These are phyloP conservation scores for Termitomyces sp. DNA, from an alignment of 1,284 basidiomycete genomes.

Conservation along the genomic window DNA sequence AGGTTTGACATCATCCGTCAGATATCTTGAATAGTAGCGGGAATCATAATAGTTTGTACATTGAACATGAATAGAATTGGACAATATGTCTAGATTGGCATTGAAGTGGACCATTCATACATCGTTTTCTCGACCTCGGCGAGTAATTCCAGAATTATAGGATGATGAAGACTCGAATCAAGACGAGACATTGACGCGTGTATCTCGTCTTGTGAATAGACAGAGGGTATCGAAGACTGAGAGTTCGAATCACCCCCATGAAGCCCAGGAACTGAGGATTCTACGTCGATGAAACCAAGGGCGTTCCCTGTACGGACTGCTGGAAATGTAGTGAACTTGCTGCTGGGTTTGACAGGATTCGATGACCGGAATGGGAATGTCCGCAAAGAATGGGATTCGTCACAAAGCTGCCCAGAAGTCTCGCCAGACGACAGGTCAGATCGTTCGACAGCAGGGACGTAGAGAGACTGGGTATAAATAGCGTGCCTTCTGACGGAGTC, in stretches of 20 bases:
- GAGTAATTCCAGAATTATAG: slow-evolving; percentile 27
- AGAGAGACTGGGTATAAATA: slow-evolving; percentile 28
- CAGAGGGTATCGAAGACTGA: slow-evolving; percentile 19
- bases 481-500: slow-evolving; percentile 29
- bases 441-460: slow-evolving; percentile 12
- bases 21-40: not conserved
- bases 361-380: slow-evolving; percentile 7
- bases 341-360: not conserved
- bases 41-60: slow-evolving; percentile 6
- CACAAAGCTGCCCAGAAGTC: not conserved
- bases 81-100: not conserved
- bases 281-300: slow-evolving; percentile 4
- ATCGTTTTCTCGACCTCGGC: slow-evolving; percentile 28
- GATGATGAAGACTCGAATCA: slow-evolving; percentile 15
- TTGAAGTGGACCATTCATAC: slow-evolving; percentile 23
- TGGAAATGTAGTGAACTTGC: not conserved
- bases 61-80: not conserved
- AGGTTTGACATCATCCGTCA: not conserved
- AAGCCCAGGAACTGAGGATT: not conserved
- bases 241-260: slow-evolving; percentile 13
- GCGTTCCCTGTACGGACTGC: not conserved
- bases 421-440: not conserved
- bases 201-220: slow-evolving; percentile 23
- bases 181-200: not conserved
- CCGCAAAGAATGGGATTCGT: not conserved